A percentile compares a stretch with the other conserved stretches of the same genome.
These are phyloP conservation scores for Obelidium mucronatum DNA, from an alignment of 192 early-diverging fungal genomes.

Conservation along the genomic window DNA sequence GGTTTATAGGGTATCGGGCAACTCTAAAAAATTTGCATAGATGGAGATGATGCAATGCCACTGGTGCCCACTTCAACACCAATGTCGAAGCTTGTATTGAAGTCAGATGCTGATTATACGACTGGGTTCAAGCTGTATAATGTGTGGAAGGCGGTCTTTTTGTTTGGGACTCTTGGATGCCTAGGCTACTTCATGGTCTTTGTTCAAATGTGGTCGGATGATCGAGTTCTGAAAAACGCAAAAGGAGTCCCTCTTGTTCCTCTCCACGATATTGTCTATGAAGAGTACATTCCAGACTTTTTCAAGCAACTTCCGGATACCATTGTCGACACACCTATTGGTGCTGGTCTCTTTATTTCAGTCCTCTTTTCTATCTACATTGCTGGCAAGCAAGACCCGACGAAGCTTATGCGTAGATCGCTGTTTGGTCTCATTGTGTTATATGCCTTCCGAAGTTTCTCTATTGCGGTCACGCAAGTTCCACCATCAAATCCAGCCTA, in stretches of 20 bases:
- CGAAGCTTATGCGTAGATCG: background rate
- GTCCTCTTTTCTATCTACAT: background rate
- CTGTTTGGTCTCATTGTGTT: background rate
- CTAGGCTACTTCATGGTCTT: constrained; percentile 18
- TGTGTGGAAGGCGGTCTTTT: background rate
- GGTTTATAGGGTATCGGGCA: background rate
- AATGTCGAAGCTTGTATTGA: background rate
- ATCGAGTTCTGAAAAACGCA: constrained; percentile 2
- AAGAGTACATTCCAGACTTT: background rate
- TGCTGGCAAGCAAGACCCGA: background rate
- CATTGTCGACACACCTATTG: constrained; percentile 17
- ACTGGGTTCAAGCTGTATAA: background rate
- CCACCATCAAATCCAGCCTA: constrained; percentile 11
- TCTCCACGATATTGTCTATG: constrained; percentile 19
- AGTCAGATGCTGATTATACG: background rate
- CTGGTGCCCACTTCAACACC: background rate
- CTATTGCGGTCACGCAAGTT: constrained; percentile 20
- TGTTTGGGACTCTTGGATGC: constrained; percentile 1
- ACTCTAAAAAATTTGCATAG: background rate
- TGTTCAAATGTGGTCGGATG: constrained; percentile 18
- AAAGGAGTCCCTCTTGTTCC: background rate
- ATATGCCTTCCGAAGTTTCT: constrained; percentile 5
- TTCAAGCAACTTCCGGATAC: constrained; percentile 4
- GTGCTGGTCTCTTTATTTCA: background rate
- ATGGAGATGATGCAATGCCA: background rate